Base-by-base conservation (phyloP, 352 stramenopile genomes). In the Paralagenidium karlingii region DNA sequence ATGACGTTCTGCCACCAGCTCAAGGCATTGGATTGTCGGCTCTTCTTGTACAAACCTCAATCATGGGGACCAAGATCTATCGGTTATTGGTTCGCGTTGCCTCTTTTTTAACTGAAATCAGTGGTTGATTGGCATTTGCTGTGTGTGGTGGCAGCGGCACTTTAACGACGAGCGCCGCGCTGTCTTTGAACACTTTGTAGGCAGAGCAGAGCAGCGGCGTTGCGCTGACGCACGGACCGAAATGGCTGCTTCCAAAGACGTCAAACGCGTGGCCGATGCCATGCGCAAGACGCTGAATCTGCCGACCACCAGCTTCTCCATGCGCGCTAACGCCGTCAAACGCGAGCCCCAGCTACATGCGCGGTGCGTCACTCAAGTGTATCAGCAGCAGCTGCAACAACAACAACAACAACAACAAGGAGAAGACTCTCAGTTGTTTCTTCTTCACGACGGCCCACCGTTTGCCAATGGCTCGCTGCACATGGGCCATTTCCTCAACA, bases 381-480 rank as follows among this genome's bases (percentile, higher is more conserved):
- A 92, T 51, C 34, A 52, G 7, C 34, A 49, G 25, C 69, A 90
- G 39, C 16, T 20, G 30, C 3, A 20, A 16, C 3, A 16, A 8
- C 3, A 7, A 16, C 16, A 16, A 3, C 43, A 16, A 52, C 33
- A 29, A 8, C 15, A 24, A 8, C 8, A 12, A 25, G 37, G 44
- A 15, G 25, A 26, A 1, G 18, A 53, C 30, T 46, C 73, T 6
- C 39, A 47, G 43, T 52, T 63, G 25, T 99, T 97, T 55, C 69
- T 96, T 22, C 75, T 99, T 24, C 96, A 99, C 64, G 95, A 99
- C 67, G 96, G 96, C 0, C 96, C 96, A 24, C 96, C 96, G 9
- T 99, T 99, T 61, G 96, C 96, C 9, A 99, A 99, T 68, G 96
- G 96, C 15, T 87, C 94, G 48, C 63, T 99, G 29, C 96, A 99